phyloP scores from a whole-genome alignment of 495 filamentous ascomycete species.

The Penicillium roqueforti region DNA sequence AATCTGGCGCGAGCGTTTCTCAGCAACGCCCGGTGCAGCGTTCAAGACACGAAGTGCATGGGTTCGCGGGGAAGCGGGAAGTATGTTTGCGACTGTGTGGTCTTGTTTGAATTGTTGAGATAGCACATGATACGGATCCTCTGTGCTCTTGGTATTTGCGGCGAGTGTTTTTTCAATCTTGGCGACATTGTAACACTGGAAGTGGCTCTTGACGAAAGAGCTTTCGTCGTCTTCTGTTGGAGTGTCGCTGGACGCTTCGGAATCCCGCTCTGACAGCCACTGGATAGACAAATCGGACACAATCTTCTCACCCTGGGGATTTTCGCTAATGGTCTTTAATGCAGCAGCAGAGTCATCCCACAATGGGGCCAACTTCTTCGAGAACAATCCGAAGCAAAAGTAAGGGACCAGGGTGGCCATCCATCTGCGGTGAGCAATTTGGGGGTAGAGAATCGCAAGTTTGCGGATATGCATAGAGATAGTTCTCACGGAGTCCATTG shows the following conservation, averaged over 20 bases:
- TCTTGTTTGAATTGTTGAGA: constrained; percentile 34
- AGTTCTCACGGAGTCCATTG: constrained; percentile 66
- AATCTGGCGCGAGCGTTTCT: constrained; percentile 77
- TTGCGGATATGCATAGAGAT: constrained; percentile 82
- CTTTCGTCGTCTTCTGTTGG: constrained; percentile 24
- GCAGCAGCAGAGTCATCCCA: constrained; percentile 80
- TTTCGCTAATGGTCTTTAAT: constrained; percentile 69
- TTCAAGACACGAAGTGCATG: constrained; percentile 79
- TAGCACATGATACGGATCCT: constrained; percentile 22
- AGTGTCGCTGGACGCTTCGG: constrained; percentile 16
- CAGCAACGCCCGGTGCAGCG: constrained; percentile 67
- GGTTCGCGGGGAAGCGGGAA: constrained; percentile 52
- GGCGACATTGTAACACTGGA: constrained; percentile 74
- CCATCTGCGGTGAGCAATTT: constrained; percentile 54
- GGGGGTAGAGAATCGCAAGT: constrained; percentile 58
- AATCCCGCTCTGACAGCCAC: constrained; percentile 66
- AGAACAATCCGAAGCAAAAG: constrained; percentile 86
- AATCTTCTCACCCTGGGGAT: constrained; percentile 63
- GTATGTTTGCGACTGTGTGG: constrained; percentile 28
- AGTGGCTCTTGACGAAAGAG: constrained; percentile 49
- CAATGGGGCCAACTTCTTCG: constrained; percentile 71
- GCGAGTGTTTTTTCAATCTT: constrained; percentile 48
- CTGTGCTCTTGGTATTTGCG: constrained; percentile 23
- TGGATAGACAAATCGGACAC: constrained; percentile 70
- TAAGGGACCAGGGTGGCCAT: constrained; percentile 67